Evolutionary conservation across 2,329 filamentous ascomycete species (phyloP), one percentile per base, ranked within the genome.

Genomic region (Penicillium thymicola): DNA sequence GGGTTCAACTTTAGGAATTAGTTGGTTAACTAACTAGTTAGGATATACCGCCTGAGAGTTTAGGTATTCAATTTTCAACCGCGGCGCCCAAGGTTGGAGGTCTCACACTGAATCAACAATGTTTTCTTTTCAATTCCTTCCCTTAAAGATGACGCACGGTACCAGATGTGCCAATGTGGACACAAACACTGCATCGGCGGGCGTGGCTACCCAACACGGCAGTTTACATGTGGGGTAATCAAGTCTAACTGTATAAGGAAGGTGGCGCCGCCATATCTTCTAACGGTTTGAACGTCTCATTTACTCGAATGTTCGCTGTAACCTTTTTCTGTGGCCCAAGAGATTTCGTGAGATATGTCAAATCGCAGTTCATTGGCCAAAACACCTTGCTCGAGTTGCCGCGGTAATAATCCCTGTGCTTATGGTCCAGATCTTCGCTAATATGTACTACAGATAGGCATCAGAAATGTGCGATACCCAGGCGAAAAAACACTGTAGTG

Each of bases 391-490:
- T 28, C 37, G 16, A 50, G 18, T n/a, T 50, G 47, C n/a, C 47
- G 47, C n/a, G 36, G 47, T 50, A 23, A 30, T 25, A 28, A n/a
- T 18, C 3, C 28, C n/a, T 32, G n/a, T 14, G 25, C 0, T 32
- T 2, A 21, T 11, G 7, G 14, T 11, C n/a, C 9, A 4, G 11
- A 30, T 21, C 2, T 21, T 6, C 3, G 16, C 47, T 48, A 48
- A 50, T 27, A 16, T 18, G 10, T 23, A 6, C 10, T 7, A 18
- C 38, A 57, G 54, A 43, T 23, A 56, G 54, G 13, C 59, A 61
- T n/a, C 57, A 59, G 30, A 59, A 45, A 51, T 61, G 59, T 61
- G 13, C 32, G 14, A 9, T 42, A 9, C 4, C 6, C 5, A 38
- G 34, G 4, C 1, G 1, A 27, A 3, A n/a, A 30, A 30, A 30